phyloP scores from a whole-genome alignment of 148 eudicot species.

The Amaranthus palmeri region DNA sequence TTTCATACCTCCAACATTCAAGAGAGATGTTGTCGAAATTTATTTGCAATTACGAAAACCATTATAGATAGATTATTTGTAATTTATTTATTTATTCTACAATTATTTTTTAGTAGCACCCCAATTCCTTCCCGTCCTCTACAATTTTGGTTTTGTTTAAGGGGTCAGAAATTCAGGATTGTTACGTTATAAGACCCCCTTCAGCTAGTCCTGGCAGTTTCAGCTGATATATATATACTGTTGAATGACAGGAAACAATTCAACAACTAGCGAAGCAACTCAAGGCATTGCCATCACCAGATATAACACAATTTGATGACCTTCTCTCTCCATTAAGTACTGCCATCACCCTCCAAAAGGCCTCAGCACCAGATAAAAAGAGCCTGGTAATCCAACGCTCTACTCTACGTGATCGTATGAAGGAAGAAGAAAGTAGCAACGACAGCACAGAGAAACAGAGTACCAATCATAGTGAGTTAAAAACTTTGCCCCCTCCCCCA shows the following conservation, averaged over 20 bases:
- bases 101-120: too few species aligned
- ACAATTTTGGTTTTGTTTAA: too few species aligned
- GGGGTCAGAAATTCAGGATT: too few species aligned
- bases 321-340: conserved; percentile 26
- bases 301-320: conserved; percentile 25
- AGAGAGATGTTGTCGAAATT: too few species aligned
- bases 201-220: background rate
- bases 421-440: conserved; percentile 31
- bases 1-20: too few species aligned
- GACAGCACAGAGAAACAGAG: conserved; percentile 18
- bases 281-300: conserved; percentile 38
- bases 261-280: conserved; percentile 51
- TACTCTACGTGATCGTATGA: conserved; percentile 59
- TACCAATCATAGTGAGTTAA: background rate
- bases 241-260: conserved; percentile 54
- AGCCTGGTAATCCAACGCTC: conserved; percentile 32
- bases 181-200: background rate
- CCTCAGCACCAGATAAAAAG: conserved; percentile 13
- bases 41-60: too few species aligned
- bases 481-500: conserved; percentile 19
- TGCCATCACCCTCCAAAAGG: background rate
- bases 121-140: too few species aligned
- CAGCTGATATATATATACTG: conserved; percentile 35
- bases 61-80: too few species aligned
- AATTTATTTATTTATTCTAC: too few species aligned